Evolutionary conservation across 352 stramenopile species (phyloP).

Genomic region (Albugo candida): DNA sequence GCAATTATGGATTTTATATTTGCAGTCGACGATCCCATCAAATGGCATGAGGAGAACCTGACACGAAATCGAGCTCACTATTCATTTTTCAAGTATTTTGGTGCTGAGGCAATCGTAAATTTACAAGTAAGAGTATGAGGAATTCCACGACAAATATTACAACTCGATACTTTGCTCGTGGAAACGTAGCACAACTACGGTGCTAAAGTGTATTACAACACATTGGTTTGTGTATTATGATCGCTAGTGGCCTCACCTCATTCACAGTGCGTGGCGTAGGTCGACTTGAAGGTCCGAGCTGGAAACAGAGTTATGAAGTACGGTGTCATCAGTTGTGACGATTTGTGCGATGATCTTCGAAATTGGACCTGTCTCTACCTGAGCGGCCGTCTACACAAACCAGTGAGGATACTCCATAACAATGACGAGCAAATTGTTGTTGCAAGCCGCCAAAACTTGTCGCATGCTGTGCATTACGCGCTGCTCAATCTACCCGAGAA

Average conservation of each 20-base stretch:
- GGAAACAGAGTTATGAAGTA: constrained; percentile 75
- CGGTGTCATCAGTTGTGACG: constrained; percentile 65
- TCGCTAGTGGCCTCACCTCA: background rate
- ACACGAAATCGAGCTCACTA: constrained; percentile 56
- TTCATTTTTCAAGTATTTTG: constrained; percentile 57
- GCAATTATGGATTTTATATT: constrained; percentile 82
- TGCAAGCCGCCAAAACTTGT: constrained; percentile 20
- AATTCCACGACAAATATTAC: background rate
- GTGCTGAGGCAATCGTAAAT: constrained; percentile 23
- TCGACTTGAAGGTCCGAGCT: constrained; percentile 7
- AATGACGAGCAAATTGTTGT: constrained; percentile 14
- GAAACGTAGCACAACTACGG: constrained; percentile 40
- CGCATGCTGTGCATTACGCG: constrained; percentile 55
- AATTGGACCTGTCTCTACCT: constrained; percentile 77
- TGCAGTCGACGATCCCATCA: constrained; percentile 53
- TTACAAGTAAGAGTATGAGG: constrained; percentile 19
- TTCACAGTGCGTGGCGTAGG: too few relatives aligned
- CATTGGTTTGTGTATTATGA: constrained; percentile 18
- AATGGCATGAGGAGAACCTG: constrained; percentile 72
- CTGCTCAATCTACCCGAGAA: constrained; percentile 54
- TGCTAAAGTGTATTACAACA: constrained; percentile 75
- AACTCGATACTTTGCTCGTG: background rate
- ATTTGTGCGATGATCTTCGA: constrained; percentile 49
- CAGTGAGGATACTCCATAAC: constrained; percentile 18
- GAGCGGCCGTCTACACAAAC: constrained; percentile 74